Percentiles rank a stretch among this genome's conserved stretches.
These are phyloP conservation scores for Botrytis medusae DNA, from an alignment of 2,329 filamentous ascomycete species.

Conservation along the genomic window DNA sequence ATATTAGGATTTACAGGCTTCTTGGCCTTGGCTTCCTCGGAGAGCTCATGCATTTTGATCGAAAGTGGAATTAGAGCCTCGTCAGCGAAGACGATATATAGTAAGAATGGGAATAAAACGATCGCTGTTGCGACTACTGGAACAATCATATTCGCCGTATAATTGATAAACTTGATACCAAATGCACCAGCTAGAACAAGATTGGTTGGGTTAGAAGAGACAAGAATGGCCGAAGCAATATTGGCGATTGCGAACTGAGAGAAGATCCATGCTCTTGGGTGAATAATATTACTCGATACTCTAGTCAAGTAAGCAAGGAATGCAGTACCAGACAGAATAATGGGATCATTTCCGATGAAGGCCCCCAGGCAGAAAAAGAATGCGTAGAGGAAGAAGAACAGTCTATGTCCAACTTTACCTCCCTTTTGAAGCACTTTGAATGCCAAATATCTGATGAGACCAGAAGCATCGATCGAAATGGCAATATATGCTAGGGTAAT, in stretches of 20 bases:
- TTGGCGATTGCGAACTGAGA: constrained; percentile 72
- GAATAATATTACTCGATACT: constrained; percentile 69
- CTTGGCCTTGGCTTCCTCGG: constrained; percentile 53
- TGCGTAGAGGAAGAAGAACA: constrained; percentile 71
- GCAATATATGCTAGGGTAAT: constrained; percentile 73
- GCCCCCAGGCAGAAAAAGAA: constrained; percentile 69
- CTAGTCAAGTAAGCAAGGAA: constrained; percentile 77
- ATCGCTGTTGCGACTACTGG: constrained; percentile 68
- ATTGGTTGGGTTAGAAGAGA: constrained; percentile 77
- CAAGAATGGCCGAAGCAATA: constrained; percentile 71
- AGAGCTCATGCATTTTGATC: constrained; percentile 68
- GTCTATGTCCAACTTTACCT: constrained; percentile 62
- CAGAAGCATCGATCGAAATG: constrained; percentile 74
- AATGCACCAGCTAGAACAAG: constrained; percentile 73
- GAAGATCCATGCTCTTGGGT: constrained; percentile 71
- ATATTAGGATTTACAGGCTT: constrained; percentile 72
- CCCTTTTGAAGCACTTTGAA: constrained; percentile 69
- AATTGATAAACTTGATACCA: constrained; percentile 67
- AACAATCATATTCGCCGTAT: constrained; percentile 76
- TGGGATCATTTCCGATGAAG: constrained; percentile 74
- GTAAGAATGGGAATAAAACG: constrained; percentile 66
- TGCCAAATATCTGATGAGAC: constrained; percentile 67
- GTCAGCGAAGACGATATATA: constrained; percentile 68
- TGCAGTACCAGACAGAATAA: constrained; percentile 71
- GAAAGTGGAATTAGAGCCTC: constrained; percentile 61